A percentile compares a stretch with the other conserved stretches of the same genome.
Evolutionary conservation across 495 filamentous ascomycete species (phyloP).

Genomic region (Penicillium flavigenum): DNA sequence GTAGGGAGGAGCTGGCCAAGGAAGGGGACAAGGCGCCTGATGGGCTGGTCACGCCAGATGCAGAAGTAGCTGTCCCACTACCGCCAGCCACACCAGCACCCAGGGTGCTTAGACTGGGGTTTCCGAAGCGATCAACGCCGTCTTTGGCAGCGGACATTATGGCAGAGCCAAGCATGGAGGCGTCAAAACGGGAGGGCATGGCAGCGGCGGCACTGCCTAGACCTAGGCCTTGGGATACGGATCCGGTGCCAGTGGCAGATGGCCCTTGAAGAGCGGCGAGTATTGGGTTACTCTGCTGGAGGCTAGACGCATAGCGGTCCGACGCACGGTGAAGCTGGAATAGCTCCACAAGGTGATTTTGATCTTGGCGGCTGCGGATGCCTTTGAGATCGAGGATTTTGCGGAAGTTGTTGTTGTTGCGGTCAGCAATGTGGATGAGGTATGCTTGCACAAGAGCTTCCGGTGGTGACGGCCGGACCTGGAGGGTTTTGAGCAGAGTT

Average conservation of each 20-base stretch:
- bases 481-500: constrained; percentile 90
- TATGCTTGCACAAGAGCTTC: constrained; percentile 97
- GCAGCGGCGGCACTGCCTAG: constrained; percentile 43
- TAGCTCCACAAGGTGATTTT: constrained; percentile 78
- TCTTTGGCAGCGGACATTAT: constrained; percentile 84
- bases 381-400: constrained; percentile 95
- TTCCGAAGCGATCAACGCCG: constrained; percentile 83
- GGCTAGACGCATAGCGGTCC: constrained; percentile 50
- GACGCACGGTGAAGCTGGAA: constrained; percentile 77
- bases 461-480: constrained; percentile 85
- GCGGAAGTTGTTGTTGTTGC: constrained; percentile 89
- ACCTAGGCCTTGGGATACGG: constrained; percentile 43
- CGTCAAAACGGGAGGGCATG: constrained; percentile 65
- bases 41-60: constrained; percentile 16
- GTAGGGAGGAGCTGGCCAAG: constrained; percentile 17
- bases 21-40: constrained; percentile 25
- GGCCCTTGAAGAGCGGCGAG: constrained; percentile 40
- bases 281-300: constrained; percentile 46
- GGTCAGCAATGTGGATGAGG: constrained; percentile 88
- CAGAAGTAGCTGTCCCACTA: constrained; percentile 18
- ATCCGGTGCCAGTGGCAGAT: constrained; percentile 40
- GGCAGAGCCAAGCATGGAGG: constrained; percentile 65
- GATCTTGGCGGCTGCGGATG: constrained; percentile 74
- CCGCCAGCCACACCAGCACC: constrained; percentile 19
- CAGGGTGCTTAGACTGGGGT: constrained; percentile 38